A percentile compares a stretch with the other conserved stretches of the same genome.
These are phyloP conservation scores for Coleophoma cylindrospora DNA, from an alignment of 2,329 filamentous ascomycete species.

Conservation along the genomic window DNA sequence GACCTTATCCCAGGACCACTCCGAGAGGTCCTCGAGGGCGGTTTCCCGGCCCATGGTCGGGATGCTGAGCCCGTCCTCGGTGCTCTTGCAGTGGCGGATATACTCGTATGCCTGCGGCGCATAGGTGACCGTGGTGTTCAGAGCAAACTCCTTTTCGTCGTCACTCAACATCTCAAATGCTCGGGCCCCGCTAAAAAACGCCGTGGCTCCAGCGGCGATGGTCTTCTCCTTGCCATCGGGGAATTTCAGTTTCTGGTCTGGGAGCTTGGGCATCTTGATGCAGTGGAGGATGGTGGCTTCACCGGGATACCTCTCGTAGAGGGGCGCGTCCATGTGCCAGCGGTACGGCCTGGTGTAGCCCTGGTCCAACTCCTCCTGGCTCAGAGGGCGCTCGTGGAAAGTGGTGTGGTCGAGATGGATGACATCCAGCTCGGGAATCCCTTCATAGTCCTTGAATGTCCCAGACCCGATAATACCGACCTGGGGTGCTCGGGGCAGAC, in stretches of 20 bases:
- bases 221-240: conserved; percentile 9
- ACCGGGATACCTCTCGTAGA: conserved; percentile 25
- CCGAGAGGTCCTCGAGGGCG: conserved; percentile 10
- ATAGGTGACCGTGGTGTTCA: conserved; percentile 24
- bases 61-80: conserved; percentile 21
- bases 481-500: conserved; percentile 2
- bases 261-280: conserved; percentile 16
- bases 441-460: conserved; percentile 5
- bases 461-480: conserved; percentile 7
- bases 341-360: conserved; percentile 22
- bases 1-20: conserved; percentile 15
- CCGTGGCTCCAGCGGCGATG: conserved; percentile 19
- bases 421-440: background rate
- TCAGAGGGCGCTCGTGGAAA: conserved; percentile 6
- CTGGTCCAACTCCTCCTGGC: conserved; percentile 9
- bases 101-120: conserved; percentile 24
- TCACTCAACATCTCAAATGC: conserved; percentile 18
- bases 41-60: conserved; percentile 13
- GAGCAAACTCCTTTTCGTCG: conserved; percentile 19
- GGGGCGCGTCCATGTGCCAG: conserved; percentile 25
- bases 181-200: conserved; percentile 21
- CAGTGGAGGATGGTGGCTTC: conserved; percentile 20
- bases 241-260: conserved; percentile 20
- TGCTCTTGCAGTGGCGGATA: conserved; percentile 25
- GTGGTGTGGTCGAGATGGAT: background rate